These are phyloP conservation scores for Taxawa tesnikishii DNA, from an alignment of 2,329 filamentous ascomycete genomes.

Conservation along the genomic window DNA sequence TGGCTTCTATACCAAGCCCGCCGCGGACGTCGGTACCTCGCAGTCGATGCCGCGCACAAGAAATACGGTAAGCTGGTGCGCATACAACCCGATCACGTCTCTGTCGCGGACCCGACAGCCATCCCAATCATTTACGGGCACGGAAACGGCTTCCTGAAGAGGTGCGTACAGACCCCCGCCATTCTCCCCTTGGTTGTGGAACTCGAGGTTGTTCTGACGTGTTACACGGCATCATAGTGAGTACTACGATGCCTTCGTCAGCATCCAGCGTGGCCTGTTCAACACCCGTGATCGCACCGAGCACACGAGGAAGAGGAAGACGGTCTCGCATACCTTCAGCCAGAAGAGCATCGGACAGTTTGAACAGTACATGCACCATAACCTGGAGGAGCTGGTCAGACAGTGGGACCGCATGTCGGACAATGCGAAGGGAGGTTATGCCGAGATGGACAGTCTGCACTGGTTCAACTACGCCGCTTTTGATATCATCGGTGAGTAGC, in stretches of 20 bases:
- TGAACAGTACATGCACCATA: conserved; percentile 76
- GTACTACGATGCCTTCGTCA: conserved; percentile 87
- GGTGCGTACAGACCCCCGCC: conserved; percentile 14
- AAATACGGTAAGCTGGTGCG: conserved; percentile 68
- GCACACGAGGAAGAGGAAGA: conserved; percentile 81
- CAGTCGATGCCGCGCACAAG: conserved; percentile 62
- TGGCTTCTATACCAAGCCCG: conserved; percentile 61
- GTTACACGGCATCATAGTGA: conserved; percentile 44
- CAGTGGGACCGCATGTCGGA: conserved; percentile 58
- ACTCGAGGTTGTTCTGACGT: neutral
- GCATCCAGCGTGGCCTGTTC: conserved; percentile 74
- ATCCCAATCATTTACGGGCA: conserved; percentile 65
- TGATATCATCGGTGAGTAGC: conserved; percentile 40
- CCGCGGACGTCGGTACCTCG: conserved; percentile 42
- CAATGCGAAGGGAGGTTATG: conserved; percentile 40
- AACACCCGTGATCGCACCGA: conserved; percentile 74
- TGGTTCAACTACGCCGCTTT: conserved; percentile 67
- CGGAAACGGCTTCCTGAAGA: conserved; percentile 38
- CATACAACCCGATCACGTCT: conserved; percentile 75
- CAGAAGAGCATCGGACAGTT: conserved; percentile 72
- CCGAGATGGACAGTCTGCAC: conserved; percentile 58
- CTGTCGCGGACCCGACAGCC: conserved; percentile 66
- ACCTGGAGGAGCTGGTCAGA: conserved; percentile 59
- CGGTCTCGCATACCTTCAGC: conserved; percentile 76
- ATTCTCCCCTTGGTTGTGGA: too few species aligned